A percentile compares a stretch with the other conserved stretches of the same genome.
Conservation (phyloP, 306 rosid genomes). For the Mimosa bimucronata region DNA sequence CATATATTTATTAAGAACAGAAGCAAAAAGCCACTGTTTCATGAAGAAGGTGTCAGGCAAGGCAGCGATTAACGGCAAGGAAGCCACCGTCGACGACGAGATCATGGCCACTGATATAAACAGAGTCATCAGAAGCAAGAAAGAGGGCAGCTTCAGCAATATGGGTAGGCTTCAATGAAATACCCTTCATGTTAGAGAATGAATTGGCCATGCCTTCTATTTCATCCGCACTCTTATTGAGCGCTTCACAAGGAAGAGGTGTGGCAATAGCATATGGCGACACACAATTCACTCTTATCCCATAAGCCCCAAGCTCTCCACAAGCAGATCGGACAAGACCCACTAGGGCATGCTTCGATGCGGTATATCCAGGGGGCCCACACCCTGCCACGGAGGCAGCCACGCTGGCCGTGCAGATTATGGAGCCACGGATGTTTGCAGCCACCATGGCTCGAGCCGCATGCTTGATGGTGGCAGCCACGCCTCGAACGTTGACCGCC, state of each 20-base stretch:
- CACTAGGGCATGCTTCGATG: slow-evolving; percentile 47
- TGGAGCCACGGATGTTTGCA: slow-evolving; percentile 52
- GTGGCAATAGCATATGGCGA: slow-evolving; percentile 65
- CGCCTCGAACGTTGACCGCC: slow-evolving; percentile 62
- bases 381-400: slow-evolving; percentile 57
- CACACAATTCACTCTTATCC: slow-evolving; percentile 61
- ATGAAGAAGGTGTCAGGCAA: neutral
- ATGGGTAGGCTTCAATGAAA: neutral
- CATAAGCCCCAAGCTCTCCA: slow-evolving; percentile 35
- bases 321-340: slow-evolving; percentile 54
- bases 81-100: neutral
- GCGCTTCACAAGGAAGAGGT: slow-evolving; percentile 45
- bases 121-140: slow-evolving; percentile 9
- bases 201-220: neutral
- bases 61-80: neutral
- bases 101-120: neutral
- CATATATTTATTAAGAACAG: neutral
- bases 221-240: slow-evolving; percentile 15
- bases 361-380: slow-evolving; percentile 33
- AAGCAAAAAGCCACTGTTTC: neutral
- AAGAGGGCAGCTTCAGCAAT: slow-evolving; percentile 5
- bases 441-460: slow-evolving; percentile 72
- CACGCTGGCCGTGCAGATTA: slow-evolving; percentile 73
- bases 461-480: slow-evolving; percentile 61
- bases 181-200: neutral